phyloP scores from a whole-genome alignment of 2,329 filamentous ascomycete genomes.

The Endoconidiophora laricicola region DNA sequence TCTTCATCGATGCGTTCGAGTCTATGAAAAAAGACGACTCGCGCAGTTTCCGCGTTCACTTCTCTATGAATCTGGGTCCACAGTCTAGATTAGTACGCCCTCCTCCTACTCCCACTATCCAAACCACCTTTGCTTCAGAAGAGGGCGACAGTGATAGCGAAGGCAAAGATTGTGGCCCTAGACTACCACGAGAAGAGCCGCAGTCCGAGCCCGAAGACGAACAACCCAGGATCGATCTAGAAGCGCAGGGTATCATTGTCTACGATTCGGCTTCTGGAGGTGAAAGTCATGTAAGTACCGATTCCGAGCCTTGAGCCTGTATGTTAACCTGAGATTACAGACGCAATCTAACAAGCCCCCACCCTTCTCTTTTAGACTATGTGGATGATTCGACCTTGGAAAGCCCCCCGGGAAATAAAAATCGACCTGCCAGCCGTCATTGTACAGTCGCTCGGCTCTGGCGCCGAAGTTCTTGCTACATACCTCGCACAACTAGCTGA shows the following conservation, averaged over 20 bases:
- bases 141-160: conserved; percentile 18
- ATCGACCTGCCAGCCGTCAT: conserved; percentile 83
- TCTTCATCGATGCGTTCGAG: conserved; percentile 71
- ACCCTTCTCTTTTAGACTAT: conserved; percentile 50
- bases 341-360: conserved; percentile 14
- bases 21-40: conserved; percentile 87
- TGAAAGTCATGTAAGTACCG: conserved; percentile 66
- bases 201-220: conserved; percentile 23
- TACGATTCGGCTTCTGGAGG: conserved; percentile 76
- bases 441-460: conserved; percentile 84
- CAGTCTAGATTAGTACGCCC: conserved; percentile 27
- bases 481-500: conserved; percentile 85
- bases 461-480: conserved; percentile 84
- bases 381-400: conserved; percentile 98
- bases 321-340: background rate
- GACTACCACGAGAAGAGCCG: conserved; percentile 18
- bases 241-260: conserved; percentile 96
- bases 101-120: conserved; percentile 17
- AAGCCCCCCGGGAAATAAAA: conserved; percentile 76
- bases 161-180: conserved; percentile 18
- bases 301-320: background rate
- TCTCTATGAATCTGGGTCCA: conserved; percentile 54
- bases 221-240: conserved; percentile 48
- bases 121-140: conserved; percentile 18
- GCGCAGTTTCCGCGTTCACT: conserved; percentile 76